Conservation (phyloP, 2,329 filamentous ascomycete species). For the Taxawa tesnikishii region DNA sequence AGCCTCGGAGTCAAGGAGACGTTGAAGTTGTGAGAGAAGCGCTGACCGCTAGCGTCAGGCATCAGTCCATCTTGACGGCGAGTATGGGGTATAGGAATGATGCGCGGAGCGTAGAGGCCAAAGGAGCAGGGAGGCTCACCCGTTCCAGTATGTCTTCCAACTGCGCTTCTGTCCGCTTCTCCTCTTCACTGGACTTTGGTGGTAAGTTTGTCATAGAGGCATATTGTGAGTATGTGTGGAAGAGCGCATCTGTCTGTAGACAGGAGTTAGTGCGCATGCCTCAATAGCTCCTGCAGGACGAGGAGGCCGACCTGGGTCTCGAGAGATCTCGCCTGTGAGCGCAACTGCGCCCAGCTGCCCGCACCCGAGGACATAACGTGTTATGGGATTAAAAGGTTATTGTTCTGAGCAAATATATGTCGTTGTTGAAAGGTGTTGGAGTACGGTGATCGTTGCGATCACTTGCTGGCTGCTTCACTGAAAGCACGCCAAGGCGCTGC, state of each 20-base stretch:
- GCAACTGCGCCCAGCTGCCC: conserved; percentile 74
- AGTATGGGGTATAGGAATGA: conserved; percentile 8
- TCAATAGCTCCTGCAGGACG: no score
- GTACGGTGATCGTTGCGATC: no score
- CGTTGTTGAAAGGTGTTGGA: no score
- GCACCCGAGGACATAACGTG: conserved; percentile 4
- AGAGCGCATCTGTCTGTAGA: conserved; percentile 65
- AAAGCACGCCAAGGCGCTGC: no score
- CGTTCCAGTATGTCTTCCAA: conserved; percentile 75
- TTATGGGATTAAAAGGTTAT: no score
- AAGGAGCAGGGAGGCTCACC: conserved; percentile 33
- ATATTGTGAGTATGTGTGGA: conserved; percentile 84
- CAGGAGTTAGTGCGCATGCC: no score
- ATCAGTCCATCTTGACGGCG: conserved; percentile 10
- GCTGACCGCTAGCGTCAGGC: conserved; percentile 55
- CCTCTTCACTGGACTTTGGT: conserved; percentile 73
- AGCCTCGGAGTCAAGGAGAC: conserved; percentile 87
- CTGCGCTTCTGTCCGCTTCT: conserved; percentile 65
- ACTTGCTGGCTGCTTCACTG: no score
- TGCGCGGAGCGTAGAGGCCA: conserved; percentile 1
- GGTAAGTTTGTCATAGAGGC: conserved; percentile 68
- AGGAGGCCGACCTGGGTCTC: conserved; percentile 80
- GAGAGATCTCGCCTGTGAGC: conserved; percentile 77
- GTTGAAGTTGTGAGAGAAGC: conserved; percentile 68
- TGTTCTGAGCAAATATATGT: no score